Evolutionary conservation across 495 filamentous ascomycete genomes (phyloP).

Genomic region (Aspergillus asperescens): DNA sequence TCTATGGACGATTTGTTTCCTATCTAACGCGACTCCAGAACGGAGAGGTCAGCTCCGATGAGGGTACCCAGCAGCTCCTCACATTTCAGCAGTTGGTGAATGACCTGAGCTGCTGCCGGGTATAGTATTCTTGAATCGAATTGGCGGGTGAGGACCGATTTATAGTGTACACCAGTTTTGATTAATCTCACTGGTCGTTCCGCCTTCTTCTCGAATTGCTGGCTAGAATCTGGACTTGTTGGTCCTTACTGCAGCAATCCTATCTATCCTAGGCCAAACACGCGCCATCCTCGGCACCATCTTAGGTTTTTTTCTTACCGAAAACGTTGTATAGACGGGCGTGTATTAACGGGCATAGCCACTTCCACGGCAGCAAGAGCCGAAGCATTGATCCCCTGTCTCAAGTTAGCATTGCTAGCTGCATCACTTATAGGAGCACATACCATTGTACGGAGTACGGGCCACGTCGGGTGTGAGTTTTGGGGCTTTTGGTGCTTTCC

Average conservation of each 20-base stretch:
- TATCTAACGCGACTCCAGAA: background rate
- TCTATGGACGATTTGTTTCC: background rate
- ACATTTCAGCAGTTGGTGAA: background rate
- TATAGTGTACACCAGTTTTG: too few species aligned
- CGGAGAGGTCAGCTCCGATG: background rate
- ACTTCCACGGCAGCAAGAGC: slow-evolving; percentile 4
- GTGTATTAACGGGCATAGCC: background rate
- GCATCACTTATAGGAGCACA: background rate
- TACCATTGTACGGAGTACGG: background rate
- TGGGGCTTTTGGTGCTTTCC: background rate
- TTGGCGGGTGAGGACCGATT: too few species aligned
- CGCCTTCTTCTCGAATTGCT: too few species aligned
- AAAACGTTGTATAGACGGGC: too few species aligned
- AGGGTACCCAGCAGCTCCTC: background rate
- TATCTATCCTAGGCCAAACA: too few species aligned
- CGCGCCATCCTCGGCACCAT: too few species aligned
- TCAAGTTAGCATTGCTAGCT: background rate
- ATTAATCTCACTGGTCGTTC: too few species aligned
- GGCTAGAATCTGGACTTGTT: too few species aligned
- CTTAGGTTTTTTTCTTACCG: too few species aligned
- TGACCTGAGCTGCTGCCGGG: background rate
- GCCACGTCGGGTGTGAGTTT: background rate
- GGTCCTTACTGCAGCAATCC: too few species aligned
- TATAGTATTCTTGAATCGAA: background rate
- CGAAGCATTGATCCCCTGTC: slow-evolving; percentile 7